Conservation (phyloP, 2,329 filamentous ascomycete genomes). For the Trichoderma atrobrunneum region DNA sequence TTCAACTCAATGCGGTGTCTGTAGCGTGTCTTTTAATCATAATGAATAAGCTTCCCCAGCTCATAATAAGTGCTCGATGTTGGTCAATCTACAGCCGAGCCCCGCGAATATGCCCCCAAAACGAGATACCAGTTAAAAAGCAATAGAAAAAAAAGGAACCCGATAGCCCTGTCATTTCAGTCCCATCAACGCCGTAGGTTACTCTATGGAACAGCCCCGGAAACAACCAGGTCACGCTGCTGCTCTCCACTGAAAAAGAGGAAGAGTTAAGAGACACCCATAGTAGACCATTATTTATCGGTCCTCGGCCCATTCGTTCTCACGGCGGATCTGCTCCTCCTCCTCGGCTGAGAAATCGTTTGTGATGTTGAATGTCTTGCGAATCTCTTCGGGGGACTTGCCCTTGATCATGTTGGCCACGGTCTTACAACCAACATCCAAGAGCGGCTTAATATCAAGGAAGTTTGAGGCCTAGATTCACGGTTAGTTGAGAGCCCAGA, state of each 20-base stretch:
- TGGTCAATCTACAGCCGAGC: conserved; percentile 2
- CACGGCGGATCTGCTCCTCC: conserved; percentile 92
- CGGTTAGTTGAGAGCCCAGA: conserved; percentile 24
- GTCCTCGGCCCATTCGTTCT: conserved; percentile 91
- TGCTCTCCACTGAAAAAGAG: background rate
- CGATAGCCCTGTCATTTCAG: conserved; percentile 19
- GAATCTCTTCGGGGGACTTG: conserved; percentile 98
- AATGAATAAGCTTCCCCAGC: background rate
- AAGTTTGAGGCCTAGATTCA: conserved; percentile 82
- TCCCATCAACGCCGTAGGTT: conserved; percentile 25
- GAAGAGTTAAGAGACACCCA: background rate
- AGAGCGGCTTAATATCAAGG: conserved; percentile 95
- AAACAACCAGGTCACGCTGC: background rate
- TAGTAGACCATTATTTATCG: conserved; percentile 46
- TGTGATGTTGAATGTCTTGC: conserved; percentile 99
- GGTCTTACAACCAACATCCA: conserved; percentile 98
- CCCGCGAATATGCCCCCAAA: background rate
- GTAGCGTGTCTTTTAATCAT: background rate
- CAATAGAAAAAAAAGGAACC: conserved; percentile 6
- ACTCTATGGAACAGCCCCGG: conserved; percentile 11
- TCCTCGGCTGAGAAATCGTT: conserved; percentile 99
- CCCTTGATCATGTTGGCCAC: conserved; percentile 99
- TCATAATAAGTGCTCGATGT: background rate
- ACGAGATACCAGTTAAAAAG: conserved; percentile 10
- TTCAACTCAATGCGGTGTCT: background rate